A percentile compares a stretch with the other conserved stretches of the same genome.
These are phyloP conservation scores for Zygoascus meyerae DNA, from an alignment of 1,139 yeast species.

Conservation along the genomic window DNA sequence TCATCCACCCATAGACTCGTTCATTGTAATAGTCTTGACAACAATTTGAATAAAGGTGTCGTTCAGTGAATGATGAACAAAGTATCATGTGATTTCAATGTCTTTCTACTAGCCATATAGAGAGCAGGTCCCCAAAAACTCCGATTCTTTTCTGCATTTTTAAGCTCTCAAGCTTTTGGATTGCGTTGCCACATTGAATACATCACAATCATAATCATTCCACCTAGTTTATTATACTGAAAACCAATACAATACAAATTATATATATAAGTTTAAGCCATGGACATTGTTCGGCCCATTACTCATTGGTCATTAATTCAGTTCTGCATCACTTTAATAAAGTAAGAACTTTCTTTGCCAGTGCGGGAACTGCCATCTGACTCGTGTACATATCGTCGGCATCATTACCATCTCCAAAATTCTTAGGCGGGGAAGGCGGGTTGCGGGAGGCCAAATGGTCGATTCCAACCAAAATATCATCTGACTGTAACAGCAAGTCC, in stretches of 20 bases:
- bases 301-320: conserved; percentile 1
- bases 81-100: too few relatives aligned
- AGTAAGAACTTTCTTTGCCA: conserved; percentile 31
- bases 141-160: too few relatives aligned
- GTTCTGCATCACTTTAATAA: conserved; percentile 18
- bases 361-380: conserved; percentile 35
- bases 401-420: conserved; percentile 16
- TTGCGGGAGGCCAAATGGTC: conserved; percentile 32
- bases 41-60: too few relatives aligned
- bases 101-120: too few relatives aligned
- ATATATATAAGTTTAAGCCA: conserved; percentile 4
- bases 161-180: too few relatives aligned
- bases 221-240: conserved; percentile 3
- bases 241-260: conserved; percentile 1
- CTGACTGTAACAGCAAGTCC: conserved; percentile 30
- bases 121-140: too few relatives aligned
- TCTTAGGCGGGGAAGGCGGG: conserved; percentile 12
- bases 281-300: background rate
- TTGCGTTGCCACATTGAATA: too few relatives aligned
- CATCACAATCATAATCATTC: too few relatives aligned
- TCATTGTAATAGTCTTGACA: too few relatives aligned
- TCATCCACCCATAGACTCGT: too few relatives aligned
- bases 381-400: conserved; percentile 28
- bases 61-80: too few relatives aligned
- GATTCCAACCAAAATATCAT: conserved; percentile 32